Evolutionary conservation across 2,329 filamentous ascomycete species (phyloP), one percentile per base, ranked within the genome.

Genomic region (Aspergillus ochraceus): DNA sequence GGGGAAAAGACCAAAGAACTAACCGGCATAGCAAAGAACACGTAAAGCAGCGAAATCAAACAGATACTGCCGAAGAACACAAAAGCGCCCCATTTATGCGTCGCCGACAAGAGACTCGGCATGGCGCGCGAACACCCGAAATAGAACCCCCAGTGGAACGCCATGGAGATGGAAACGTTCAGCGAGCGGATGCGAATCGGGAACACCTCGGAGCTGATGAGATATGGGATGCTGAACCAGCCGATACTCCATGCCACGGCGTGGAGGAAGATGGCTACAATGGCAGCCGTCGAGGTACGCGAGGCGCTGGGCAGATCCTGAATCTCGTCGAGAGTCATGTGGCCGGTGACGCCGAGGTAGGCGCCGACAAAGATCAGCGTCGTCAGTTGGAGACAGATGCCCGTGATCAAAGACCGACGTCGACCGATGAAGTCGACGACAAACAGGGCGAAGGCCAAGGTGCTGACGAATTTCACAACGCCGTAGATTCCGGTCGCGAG

Each of bases 101-200:
- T 68, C 1, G 65, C 66, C 11, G 65, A 62, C 22, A 69, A 59
- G 39, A 68, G 49, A 49, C 65, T 67, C 2, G 67, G 64, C 60
- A 68, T 67, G 19, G 66, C 66, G 6, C 61, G 60, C 8, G 63
- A 64, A 42, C 61, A 66, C 10, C 63, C 79, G 54, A 73, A 80
- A 61, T 74, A 75, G 62, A 80, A 81, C 0, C 78, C 69, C 79
- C 77, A 79, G 65, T 79, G 78, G 58, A 79, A 78, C 1, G 65
- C 67, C 59, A 78, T 76, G 0, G 70, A 61, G 4, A 80, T 60
- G 1, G 79, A 76, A n/a, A 70, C 70, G 29, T 79, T 78, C 61
- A 81, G 78, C 0, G 79, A 79, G 0, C 79, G 75, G 53, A 81
- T 75, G 3, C 74, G 73, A 59, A 80, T 80, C 1, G 80, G 79